Base-by-base conservation (phyloP, 2,329 filamentous ascomycete species). In the Elsinoe australis region DNA sequence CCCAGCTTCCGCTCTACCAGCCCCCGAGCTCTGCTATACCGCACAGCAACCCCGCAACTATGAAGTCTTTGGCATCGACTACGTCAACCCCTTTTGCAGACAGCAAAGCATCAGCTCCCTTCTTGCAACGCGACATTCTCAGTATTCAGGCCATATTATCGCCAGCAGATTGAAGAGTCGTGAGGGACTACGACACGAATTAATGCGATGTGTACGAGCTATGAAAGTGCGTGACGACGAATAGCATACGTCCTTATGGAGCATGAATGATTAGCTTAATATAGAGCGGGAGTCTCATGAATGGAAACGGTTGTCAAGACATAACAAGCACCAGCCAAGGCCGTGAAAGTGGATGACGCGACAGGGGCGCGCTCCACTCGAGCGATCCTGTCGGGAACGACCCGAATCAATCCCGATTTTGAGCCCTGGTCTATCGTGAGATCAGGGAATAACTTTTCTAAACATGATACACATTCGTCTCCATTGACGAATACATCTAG, bases 141-240 rank as follows among this genome's bases (percentile, higher is more conserved):
- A 62, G 59, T 52, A 63, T 63, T 24, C 56, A 61, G 49, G 59
- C 60, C 14, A 56, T 63, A 31, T 56, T 63, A 8, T 47, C 49
- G 14, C 31, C 49, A 15, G 29, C 42, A 29, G 51, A 53, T n/a
- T 48, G 39, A 22, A 4, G 7, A 35, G 14, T 35, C n/a, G n/a
- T n/a, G n/a, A n/a, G n/a, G 18, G 22, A 24, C 29, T 12, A 47
- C 29, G 15, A 4, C 32, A 35, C 12, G 26, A 18, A 12, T 7
- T 29, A 29, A 44, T 21, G n/a, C 8, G 28, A 29, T 32, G 24
- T 31, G 8, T 10, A 44, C 26, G 39, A 31, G 26, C 31, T 19
- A 44, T 17, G 39, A 44, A 28, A 14, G 6, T 28, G 17, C 28
- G 36, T 24, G 18, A 31, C 18, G 4, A 31, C 14, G 22, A 29